Base-by-base conservation (phyloP, 2,329 filamentous ascomycete genomes). In the Fusarium sp. region DNA sequence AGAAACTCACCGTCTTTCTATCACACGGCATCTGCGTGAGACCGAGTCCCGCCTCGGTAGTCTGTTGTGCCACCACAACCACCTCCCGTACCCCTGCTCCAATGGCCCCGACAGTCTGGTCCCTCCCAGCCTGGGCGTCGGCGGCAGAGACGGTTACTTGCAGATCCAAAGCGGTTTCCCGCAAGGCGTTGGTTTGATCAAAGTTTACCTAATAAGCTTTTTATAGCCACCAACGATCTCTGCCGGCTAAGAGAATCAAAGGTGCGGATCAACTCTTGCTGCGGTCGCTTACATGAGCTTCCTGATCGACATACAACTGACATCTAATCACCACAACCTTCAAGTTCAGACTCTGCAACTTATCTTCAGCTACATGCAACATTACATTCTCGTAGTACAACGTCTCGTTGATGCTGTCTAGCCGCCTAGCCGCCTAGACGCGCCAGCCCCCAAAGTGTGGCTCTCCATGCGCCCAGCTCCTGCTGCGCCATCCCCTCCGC, bases 401-500 rank as follows among this genome's bases (percentile, higher is more conserved):
- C 34, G 44, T 55, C 31, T 9, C 23, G 4, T 33, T 9, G 6
- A 18, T 38, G 18, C 23, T 31, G 33, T 49, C 29, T 62, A 65
- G 64, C 69, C 69, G 69, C 64, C 18, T 68, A 64, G 53, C 27
- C 69, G 69, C 58, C 51, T 53, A 72, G 54, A 62, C 69, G 61
- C 69, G 58, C 46, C 49, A 53, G 64, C 67, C 49, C n/a, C 53
- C 23, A 46, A 36, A 33, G 36, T 36, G 58, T 57, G 50, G 46
- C 58, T 60, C 34, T 27, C 46, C 36, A 23, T 20, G 49, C 49
- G 29, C 46, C 18, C 18, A 20, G 18, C 18, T 20, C 18, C 25
- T 10, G 16, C 58, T 62, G 56, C 54, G 64, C 60, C 63, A 49
- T 67, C 51, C 33, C 23, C 20, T 46, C 42, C 8, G 20, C 13